phyloP scores from a whole-genome alignment of 2,329 filamentous ascomycete genomes.

The Pestalotiopsis fici region DNA sequence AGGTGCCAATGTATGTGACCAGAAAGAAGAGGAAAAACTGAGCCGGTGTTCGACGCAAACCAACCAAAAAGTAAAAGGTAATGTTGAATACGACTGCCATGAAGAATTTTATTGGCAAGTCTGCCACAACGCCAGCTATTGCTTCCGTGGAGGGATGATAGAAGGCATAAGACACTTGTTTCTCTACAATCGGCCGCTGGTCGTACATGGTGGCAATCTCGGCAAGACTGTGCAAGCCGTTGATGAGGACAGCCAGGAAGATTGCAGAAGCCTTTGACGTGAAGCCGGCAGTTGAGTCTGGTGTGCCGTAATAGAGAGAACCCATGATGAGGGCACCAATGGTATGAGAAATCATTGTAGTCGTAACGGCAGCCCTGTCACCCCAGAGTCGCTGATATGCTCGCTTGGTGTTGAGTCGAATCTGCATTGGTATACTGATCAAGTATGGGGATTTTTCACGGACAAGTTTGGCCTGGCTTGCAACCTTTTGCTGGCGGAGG shows the following conservation, averaged over 20 bases:
- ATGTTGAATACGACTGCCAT: slow-evolving; percentile 53
- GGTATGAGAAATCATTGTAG: slow-evolving; percentile 47
- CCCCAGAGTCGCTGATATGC: slow-evolving; percentile 55
- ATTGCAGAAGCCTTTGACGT: slow-evolving; percentile 56
- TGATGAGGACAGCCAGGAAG: slow-evolving; percentile 63
- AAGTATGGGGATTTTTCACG: slow-evolving; percentile 58
- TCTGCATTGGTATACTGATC: slow-evolving; percentile 56
- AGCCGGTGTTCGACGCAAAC: slow-evolving; percentile 56
- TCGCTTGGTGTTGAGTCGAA: slow-evolving; percentile 50
- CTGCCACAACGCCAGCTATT: slow-evolving; percentile 15
- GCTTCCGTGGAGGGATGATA: slow-evolving; percentile 21
- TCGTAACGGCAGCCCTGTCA: slow-evolving; percentile 48
- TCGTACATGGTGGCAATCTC: slow-evolving; percentile 51
- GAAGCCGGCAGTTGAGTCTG: slow-evolving; percentile 51
- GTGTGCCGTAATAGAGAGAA: slow-evolving; percentile 58
- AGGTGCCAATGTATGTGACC: slow-evolving; percentile 64
- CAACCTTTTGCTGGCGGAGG: slow-evolving; percentile 49
- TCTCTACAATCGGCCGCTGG: slow-evolving; percentile 47
- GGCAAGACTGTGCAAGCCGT: slow-evolving; percentile 57
- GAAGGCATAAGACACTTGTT: slow-evolving; percentile 42
- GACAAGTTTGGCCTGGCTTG: slow-evolving; percentile 52
- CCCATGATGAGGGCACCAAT: slow-evolving; percentile 63
- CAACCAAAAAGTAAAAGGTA: slow-evolving; percentile 58
- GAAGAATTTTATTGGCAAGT: slow-evolving; percentile 51
- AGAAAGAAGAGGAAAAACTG: slow-evolving; percentile 79